These are phyloP conservation scores for Coelastrella sp. DNA, from an alignment of 139 green algal species.

Conservation along the genomic window DNA sequence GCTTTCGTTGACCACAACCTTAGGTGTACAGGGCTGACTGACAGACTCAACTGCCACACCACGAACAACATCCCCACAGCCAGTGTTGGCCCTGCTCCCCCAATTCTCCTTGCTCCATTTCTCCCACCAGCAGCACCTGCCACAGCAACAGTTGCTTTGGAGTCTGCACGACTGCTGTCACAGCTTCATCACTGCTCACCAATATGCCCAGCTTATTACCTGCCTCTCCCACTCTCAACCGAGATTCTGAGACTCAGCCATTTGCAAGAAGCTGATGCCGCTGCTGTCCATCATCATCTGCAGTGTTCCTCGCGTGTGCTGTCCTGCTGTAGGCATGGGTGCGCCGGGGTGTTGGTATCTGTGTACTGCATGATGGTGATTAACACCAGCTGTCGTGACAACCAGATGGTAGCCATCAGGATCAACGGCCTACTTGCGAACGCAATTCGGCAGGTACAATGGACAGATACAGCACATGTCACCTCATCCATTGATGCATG, in stretches of 20 bases:
- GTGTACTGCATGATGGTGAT: neutral
- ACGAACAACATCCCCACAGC: neutral
- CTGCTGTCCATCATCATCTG: neutral
- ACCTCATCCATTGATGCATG: too few species aligned
- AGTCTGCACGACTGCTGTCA: too few species aligned
- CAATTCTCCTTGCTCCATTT: neutral
- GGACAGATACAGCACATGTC: too few species aligned
- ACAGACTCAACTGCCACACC: neutral
- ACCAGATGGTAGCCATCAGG: slow-evolving; percentile 22
- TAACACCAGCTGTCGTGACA: neutral
- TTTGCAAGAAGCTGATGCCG: neutral
- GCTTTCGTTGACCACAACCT: slow-evolving; percentile 13
- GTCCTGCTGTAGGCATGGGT: too few species aligned
- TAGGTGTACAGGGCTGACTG: neutral
- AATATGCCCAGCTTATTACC: too few species aligned
- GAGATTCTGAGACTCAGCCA: too few species aligned
- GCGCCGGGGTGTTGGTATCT: neutral
- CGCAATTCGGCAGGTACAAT: neutral
- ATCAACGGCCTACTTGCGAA: neutral
- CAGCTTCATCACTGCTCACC: too few species aligned
- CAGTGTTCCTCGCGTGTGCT: too few species aligned
- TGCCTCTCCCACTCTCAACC: too few species aligned
- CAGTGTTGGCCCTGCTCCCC: neutral
- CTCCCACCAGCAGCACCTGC: neutral
- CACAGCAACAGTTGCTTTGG: too few species aligned